Evolutionary conservation across 1,284 basidiomycete species (phyloP), one percentile per base, ranked within the genome.

Genomic region (Sutorius eximius): DNA sequence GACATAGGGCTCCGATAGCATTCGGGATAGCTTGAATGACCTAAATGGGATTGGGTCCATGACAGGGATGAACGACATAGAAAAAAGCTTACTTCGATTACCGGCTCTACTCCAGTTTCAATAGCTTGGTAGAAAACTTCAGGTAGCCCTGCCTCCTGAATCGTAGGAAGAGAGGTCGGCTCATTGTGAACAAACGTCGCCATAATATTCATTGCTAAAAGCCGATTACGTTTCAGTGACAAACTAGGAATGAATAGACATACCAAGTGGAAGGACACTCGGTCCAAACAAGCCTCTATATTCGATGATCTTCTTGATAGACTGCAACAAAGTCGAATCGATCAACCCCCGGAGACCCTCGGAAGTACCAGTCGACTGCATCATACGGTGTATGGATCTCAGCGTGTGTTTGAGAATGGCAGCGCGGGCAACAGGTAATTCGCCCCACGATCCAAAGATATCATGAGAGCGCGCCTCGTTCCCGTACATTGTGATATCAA

Each of bases 101-200:
- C 85, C 15, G 91, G 85, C 59, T 98, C 95, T 47, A 98, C 82
- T 15, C 89, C 89, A 37, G 79, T 77, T 72, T 96, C 93, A 51
- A 99, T 83, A 6, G 89, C 82, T 53, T 83, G 81, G 71, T 95
- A 97, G 61, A 99, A 92, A 0, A 87, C 82, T 66, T 96, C 92
- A 1, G 97, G 97, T 3, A 99, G 73, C 27, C 89, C 86, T 46
- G 87, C 83, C 72, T 99, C 97, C 72, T 99, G 97, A 37, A 99
- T 87, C 49, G 95, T 90, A 1, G 85, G 77, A 53, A 99, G 78
- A 13, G 93, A 97, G 0, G 96, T 98, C 11, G 97, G 97, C 73
- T 99, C 97, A 66, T 98, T 99, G 78, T 99, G 96, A 16, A 99
- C 89, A 71, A 99, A 98, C 0, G 95, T 95, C 6, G 96, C 88